These are phyloP conservation scores for Peterozyma toletana DNA, from an alignment of 805 yeast genomes.

Conservation along the genomic window DNA sequence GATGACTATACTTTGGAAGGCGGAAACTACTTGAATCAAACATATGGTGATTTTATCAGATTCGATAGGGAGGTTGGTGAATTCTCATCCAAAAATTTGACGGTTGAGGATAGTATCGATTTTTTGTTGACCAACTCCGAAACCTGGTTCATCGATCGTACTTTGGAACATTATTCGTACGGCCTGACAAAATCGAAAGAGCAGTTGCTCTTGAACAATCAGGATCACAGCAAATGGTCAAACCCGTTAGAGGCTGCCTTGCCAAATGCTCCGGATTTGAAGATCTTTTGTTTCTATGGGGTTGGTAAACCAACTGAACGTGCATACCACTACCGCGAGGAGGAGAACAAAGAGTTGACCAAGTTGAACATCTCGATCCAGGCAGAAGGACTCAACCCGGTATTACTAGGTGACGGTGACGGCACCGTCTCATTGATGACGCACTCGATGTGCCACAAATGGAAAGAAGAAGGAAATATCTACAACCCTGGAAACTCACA, in stretches of 20 bases:
- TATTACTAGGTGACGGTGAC: constrained; percentile 85
- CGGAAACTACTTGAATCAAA: constrained; percentile 13
- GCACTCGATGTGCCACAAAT: constrained; percentile 86
- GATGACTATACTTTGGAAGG: constrained; percentile 46
- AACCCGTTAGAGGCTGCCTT: constrained; percentile 89
- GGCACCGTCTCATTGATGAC: constrained; percentile 88
- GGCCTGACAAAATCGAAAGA: constrained; percentile 59
- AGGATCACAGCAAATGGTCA: constrained; percentile 79
- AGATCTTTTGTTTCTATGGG: constrained; percentile 85
- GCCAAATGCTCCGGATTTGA: constrained; percentile 91
- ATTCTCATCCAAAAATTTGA: constrained; percentile 43
- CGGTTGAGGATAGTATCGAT: constrained; percentile 64
- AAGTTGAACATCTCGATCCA: constrained; percentile 70
- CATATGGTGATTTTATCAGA: constrained; percentile 71
- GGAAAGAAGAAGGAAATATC: constrained; percentile 58
- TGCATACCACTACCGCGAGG: constrained; percentile 78
- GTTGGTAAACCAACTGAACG: constrained; percentile 97
- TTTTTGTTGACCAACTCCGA: constrained; percentile 61
- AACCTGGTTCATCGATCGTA: constrained; percentile 64
- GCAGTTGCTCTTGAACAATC: constrained; percentile 59
- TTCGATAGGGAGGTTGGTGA: constrained; percentile 41
- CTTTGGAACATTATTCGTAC: constrained; percentile 64
- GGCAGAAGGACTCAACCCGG: constrained; percentile 54
- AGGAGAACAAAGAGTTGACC: constrained; percentile 39
- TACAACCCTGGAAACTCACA: constrained; percentile 73